Percentiles rank a stretch among this genome's conserved stretches.
phyloP scores from a whole-genome alignment of 1,284 basidiomycete species.

The Microbotryum saponariae region DNA sequence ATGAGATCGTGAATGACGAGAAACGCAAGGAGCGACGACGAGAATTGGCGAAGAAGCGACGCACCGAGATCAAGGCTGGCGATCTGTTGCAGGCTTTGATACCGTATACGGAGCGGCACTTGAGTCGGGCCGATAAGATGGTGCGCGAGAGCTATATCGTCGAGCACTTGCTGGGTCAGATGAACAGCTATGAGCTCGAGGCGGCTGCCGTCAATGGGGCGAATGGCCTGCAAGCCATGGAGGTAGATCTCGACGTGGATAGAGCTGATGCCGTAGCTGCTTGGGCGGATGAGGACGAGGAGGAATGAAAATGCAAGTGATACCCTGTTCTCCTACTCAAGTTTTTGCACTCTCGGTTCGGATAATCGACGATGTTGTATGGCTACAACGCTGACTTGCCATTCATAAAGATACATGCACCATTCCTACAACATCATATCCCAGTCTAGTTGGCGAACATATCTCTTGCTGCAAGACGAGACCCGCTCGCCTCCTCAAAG shows the following conservation, averaged over 20 bases:
- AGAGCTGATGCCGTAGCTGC: background rate
- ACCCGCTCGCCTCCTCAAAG: no score
- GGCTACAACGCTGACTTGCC: no score
- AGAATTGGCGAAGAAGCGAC: background rate
- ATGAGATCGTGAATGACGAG: constrained; percentile 29
- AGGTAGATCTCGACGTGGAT: constrained; percentile 3
- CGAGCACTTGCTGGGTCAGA: constrained; percentile 83
- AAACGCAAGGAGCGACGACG: constrained; percentile 7
- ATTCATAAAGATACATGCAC: no score
- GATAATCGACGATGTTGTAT: no score
- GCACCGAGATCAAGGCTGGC: constrained; percentile 31
- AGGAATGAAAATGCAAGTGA: background rate
- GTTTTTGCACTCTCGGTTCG: no score
- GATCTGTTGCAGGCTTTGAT: constrained; percentile 77
- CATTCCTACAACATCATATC: no score
- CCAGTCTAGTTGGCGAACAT: no score
- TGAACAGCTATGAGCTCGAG: constrained; percentile 30
- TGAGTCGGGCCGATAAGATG: constrained; percentile 70
- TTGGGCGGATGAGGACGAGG: constrained; percentile 1
- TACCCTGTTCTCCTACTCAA: background rate
- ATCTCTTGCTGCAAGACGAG: no score
- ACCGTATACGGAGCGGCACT: constrained; percentile 90
- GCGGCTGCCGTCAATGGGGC: constrained; percentile 5
- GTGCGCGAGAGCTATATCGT: constrained; percentile 89
- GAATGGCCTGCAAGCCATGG: background rate